These are phyloP conservation scores for Botrytis byssoidea DNA, from an alignment of 2,329 filamentous ascomycete genomes.

Conservation along the genomic window DNA sequence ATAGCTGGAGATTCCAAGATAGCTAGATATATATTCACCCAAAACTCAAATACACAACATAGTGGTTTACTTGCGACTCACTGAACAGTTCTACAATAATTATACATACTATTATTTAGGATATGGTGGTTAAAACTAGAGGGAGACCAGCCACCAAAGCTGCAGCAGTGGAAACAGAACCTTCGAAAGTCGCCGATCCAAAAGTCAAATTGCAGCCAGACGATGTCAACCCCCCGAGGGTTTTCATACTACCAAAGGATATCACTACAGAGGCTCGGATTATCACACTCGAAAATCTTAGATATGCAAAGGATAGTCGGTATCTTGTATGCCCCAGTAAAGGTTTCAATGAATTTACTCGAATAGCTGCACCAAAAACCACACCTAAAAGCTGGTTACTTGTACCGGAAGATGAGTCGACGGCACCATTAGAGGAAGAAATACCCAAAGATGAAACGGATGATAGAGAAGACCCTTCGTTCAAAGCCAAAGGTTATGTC, in stretches of 20 bases:
- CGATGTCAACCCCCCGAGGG: conserved; percentile 47
- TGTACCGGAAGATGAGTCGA: conserved; percentile 15
- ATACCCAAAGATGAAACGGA: conserved; percentile 26
- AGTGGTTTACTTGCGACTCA: neutral
- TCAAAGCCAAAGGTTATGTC: conserved; percentile 49
- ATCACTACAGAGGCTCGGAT: conserved; percentile 55
- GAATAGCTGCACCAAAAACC: conserved; percentile 51
- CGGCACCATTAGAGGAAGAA: conserved; percentile 27
- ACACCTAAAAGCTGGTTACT: conserved; percentile 63
- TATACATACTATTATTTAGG: neutral
- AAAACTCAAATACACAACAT: neutral
- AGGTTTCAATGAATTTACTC: conserved; percentile 65
- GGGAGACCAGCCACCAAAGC: conserved; percentile 32
- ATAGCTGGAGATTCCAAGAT: neutral
- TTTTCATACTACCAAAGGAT: conserved; percentile 61
- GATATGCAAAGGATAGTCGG: conserved; percentile 53
- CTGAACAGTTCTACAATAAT: neutral
- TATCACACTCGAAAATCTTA: conserved; percentile 59
- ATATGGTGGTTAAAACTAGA: conserved; percentile 35
- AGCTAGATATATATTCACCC: neutral
- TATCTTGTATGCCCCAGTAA: conserved; percentile 62
- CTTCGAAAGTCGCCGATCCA: conserved; percentile 32
- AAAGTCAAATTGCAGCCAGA: conserved; percentile 37
- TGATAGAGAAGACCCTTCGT: conserved; percentile 24
- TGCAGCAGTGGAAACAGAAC: conserved; percentile 21